Evolutionary conservation across 441 rosid genomes (phyloP).

Genomic region (Syzygium malaccense): DNA sequence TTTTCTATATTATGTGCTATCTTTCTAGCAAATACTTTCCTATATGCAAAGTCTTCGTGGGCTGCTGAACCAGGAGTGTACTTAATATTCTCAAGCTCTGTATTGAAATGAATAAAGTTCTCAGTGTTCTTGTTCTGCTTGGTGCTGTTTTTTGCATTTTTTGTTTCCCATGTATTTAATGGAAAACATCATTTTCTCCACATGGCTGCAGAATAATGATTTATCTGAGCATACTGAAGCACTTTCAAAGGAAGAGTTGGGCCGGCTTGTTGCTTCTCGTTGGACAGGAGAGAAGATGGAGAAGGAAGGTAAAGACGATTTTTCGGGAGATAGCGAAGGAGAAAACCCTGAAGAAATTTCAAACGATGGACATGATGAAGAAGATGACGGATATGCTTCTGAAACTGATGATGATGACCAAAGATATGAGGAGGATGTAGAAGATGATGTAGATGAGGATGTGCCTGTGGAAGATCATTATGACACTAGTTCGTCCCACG

Average conservation of each 20-base stretch:
- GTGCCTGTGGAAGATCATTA: slow-evolving; percentile 32
- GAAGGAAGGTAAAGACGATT: slow-evolving; percentile 30
- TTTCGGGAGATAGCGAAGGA: slow-evolving; percentile 26
- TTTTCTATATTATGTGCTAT: neutral
- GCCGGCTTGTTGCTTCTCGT: slow-evolving; percentile 93
- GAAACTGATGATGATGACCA: slow-evolving; percentile 59
- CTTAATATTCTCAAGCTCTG: neutral
- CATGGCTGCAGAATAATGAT: slow-evolving; percentile 37
- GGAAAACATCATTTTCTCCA: neutral
- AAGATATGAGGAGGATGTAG: slow-evolving; percentile 38
- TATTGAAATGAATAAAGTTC: neutral
- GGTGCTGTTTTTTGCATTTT: neutral
- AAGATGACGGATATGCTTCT: slow-evolving; percentile 65
- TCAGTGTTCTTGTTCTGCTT: slow-evolving; percentile 9
- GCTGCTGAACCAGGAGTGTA: neutral
- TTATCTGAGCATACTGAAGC: slow-evolving; percentile 44
- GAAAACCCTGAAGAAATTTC: slow-evolving; percentile 30
- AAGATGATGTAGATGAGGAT: slow-evolving; percentile 45
- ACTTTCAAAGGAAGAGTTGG: slow-evolving; percentile 92
- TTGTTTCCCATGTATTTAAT: neutral
- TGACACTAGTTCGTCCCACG: slow-evolving; percentile 44
- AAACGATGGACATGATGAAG: slow-evolving; percentile 31
- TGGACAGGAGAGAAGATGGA: slow-evolving; percentile 82
- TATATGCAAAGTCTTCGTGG: neutral
- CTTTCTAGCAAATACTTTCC: neutral